Evolutionary conservation across 2,329 filamentous ascomycete genomes (phyloP).

Genomic region (Pyricularia pennisetigena): DNA sequence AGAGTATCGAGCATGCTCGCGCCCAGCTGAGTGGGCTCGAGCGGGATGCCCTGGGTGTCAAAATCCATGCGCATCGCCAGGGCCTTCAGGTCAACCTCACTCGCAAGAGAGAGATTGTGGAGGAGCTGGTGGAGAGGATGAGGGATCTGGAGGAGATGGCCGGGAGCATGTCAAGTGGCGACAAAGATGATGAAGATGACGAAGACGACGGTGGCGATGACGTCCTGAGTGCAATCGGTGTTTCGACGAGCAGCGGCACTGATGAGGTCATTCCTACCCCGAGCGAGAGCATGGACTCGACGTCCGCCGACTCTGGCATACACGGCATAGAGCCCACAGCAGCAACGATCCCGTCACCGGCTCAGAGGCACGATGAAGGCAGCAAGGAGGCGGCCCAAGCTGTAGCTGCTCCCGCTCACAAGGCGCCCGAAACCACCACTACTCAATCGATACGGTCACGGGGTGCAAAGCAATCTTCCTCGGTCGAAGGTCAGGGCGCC

Average conservation of each 20-base stretch:
- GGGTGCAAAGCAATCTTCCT: constrained; percentile 2
- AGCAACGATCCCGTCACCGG: neutral
- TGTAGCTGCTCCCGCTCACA: neutral
- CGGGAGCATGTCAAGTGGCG: constrained; percentile 13
- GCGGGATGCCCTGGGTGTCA: constrained; percentile 53
- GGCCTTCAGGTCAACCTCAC: constrained; percentile 55
- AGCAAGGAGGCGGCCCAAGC: neutral
- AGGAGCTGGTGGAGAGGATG: constrained; percentile 55
- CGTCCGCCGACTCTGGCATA: neutral
- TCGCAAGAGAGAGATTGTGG: constrained; percentile 55
- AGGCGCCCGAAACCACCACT: constrained; percentile 14
- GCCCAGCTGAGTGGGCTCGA: constrained; percentile 60
- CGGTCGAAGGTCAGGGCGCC: neutral
- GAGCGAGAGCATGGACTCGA: constrained; percentile 34
- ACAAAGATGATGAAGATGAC: constrained; percentile 27
- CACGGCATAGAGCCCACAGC: neutral
- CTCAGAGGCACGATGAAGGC: neutral
- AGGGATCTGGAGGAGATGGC: constrained; percentile 57
- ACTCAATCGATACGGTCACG: constrained; percentile 24
- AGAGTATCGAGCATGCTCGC: constrained; percentile 67
- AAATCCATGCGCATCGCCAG: constrained; percentile 46
- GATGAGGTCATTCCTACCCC: constrained; percentile 41
- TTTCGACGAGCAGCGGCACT: constrained; percentile 21
- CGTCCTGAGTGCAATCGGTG: constrained; percentile 17
- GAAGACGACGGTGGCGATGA: constrained; percentile 45